Percentiles rank a stretch among this genome's conserved stretches.
Conservation (phyloP, 2,329 filamentous ascomycete species). For the Xylaria digitata region DNA sequence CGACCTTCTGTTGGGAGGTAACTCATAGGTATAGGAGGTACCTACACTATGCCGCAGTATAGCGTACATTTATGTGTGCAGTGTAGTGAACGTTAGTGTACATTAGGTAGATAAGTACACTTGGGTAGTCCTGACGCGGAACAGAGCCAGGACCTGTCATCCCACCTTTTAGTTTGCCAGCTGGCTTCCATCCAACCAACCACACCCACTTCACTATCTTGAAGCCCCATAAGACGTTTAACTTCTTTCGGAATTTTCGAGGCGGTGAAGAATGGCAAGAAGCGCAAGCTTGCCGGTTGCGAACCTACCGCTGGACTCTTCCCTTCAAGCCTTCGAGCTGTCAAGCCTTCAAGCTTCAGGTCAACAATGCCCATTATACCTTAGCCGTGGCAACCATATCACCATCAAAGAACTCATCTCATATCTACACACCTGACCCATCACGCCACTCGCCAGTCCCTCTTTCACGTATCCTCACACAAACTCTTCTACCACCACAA, state of each 20-base stretch:
- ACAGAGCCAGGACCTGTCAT: too few relatives aligned
- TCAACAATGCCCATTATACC: slow-evolving; percentile 13
- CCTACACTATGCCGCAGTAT: too few relatives aligned
- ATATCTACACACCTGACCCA: too few relatives aligned
- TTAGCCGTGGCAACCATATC: background rate
- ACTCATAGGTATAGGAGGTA: too few relatives aligned
- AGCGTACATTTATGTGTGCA: too few relatives aligned
- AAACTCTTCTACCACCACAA: background rate
- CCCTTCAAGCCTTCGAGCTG: background rate
- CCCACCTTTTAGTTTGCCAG: slow-evolving; percentile 17
- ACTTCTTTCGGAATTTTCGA: slow-evolving; percentile 14
- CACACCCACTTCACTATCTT: background rate
- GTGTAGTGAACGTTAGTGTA: too few relatives aligned
- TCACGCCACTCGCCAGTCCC: too few relatives aligned
- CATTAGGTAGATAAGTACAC: too few relatives aligned
- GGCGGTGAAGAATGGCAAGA: slow-evolving; percentile 44
- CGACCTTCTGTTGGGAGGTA: too few relatives aligned
- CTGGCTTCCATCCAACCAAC: slow-evolving; percentile 1
- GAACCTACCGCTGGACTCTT: slow-evolving; percentile 14
- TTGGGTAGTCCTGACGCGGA: too few relatives aligned
- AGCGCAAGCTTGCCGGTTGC: slow-evolving; percentile 43
- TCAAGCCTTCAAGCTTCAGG: background rate
- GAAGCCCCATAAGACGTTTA: slow-evolving; percentile 6
- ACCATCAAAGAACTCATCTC: slow-evolving; percentile 24
- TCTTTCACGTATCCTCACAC: background rate